Evolutionary conservation across 441 rosid species (phyloP).

Genomic region (Corymbia calophylla): DNA sequence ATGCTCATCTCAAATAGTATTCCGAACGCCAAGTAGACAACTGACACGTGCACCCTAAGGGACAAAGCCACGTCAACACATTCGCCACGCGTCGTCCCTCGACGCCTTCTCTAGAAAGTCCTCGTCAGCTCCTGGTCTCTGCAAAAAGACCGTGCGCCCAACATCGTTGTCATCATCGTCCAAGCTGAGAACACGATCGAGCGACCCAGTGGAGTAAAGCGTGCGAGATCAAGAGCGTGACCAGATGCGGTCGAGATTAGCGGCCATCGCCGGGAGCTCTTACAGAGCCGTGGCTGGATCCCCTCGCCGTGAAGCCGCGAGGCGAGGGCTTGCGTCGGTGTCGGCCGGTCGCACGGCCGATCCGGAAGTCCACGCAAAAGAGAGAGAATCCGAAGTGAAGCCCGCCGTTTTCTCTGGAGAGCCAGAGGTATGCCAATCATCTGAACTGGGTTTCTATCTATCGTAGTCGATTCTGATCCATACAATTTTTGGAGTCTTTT

Average conservation of each 20-base stretch:
- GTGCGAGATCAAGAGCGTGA: not conserved
- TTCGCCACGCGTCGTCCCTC: not conserved
- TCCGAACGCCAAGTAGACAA: not conserved
- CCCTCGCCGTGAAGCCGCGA: not conserved
- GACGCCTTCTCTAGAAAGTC: not conserved
- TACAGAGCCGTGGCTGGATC: not conserved
- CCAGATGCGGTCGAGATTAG: constrained; percentile 33
- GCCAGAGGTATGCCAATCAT: constrained; percentile 16
- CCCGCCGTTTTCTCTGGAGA: constrained; percentile 16
- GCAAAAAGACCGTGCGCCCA: not conserved
- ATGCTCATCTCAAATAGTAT: not conserved
- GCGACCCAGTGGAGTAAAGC: not conserved
- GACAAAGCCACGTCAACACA: not conserved
- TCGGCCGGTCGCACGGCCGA: constrained; percentile 30
- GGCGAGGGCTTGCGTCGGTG: constrained; percentile 18
- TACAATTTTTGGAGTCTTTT: not conserved
- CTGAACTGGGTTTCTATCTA: not conserved
- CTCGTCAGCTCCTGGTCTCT: not conserved
- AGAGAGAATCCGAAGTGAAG: constrained; percentile 28
- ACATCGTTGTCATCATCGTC: not conserved
- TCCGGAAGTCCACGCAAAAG: constrained; percentile 27
- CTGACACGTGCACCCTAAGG: not conserved
- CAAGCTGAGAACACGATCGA: not conserved
- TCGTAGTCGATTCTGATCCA: not conserved
- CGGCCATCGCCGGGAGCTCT: constrained; percentile 14